Conservation (phyloP, 805 yeast species). For the Lachancea mirantina region DNA sequence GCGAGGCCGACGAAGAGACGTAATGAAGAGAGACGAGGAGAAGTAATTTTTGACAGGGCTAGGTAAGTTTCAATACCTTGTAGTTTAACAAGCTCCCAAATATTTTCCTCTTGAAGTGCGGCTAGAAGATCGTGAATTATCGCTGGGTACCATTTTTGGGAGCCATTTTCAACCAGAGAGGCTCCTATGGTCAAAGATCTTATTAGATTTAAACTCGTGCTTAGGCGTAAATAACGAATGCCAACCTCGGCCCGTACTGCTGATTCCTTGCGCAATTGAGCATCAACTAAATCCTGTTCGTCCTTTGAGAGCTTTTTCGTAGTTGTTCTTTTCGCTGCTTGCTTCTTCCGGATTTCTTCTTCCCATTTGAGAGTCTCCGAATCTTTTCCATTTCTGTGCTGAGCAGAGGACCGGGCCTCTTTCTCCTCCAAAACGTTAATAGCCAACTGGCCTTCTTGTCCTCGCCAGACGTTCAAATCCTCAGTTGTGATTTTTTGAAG, state of each 20-base stretch:
- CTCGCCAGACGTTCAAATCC: conserved; percentile 58
- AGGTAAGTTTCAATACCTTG: conserved; percentile 46
- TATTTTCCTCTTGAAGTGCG: conserved; percentile 34
- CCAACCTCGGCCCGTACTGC: conserved; percentile 44
- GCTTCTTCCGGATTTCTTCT: conserved; percentile 66
- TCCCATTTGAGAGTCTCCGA: conserved; percentile 90
- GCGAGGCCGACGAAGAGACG: conserved; percentile 60
- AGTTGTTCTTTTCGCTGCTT: conserved; percentile 40
- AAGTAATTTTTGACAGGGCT: conserved; percentile 44
- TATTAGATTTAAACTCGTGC: conserved; percentile 48
- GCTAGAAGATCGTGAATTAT: conserved; percentile 47
- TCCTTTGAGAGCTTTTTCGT: conserved; percentile 64
- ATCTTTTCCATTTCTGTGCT: conserved; percentile 71
- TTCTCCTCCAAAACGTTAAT: conserved; percentile 49
- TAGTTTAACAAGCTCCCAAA: conserved; percentile 36
- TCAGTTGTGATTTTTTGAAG: conserved; percentile 39
- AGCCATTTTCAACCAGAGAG: conserved; percentile 54
- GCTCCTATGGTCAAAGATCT: conserved; percentile 46
- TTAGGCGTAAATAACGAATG: conserved; percentile 31
- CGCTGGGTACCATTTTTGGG: conserved; percentile 61
- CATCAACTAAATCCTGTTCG: conserved; percentile 56
- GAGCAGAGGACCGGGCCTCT: conserved; percentile 38
- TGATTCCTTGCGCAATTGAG: conserved; percentile 58
- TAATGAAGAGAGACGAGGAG: conserved; percentile 44
- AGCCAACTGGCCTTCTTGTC: conserved; percentile 63